Evolutionary conservation across 2,329 filamentous ascomycete genomes (phyloP).

Genomic region (Aspergillus fischeri): DNA sequence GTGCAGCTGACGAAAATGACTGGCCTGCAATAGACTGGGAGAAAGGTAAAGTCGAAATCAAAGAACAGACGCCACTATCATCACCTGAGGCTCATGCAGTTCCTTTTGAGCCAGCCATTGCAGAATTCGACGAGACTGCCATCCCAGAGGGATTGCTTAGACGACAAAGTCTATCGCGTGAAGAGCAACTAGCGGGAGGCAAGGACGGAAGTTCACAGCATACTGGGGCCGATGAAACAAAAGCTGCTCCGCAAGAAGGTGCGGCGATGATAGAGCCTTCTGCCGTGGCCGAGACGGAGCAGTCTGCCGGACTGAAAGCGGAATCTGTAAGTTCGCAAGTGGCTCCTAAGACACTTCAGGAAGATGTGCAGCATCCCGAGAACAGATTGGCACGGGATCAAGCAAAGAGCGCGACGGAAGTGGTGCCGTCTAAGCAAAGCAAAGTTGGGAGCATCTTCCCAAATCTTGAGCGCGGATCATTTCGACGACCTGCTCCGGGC

Average conservation of each 20-base stretch:
- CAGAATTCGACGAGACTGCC: slow-evolving; percentile 25
- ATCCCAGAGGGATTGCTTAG: slow-evolving; percentile 21
- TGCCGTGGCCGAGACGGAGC: background rate
- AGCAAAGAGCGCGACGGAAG: slow-evolving; percentile 12
- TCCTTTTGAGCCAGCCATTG: slow-evolving; percentile 20
- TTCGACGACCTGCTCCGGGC: slow-evolving; percentile 22
- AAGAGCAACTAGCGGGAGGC: slow-evolving; percentile 1
- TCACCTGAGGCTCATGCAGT: slow-evolving; percentile 20
- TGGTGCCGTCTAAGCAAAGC: slow-evolving; percentile 17
- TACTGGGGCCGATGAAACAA: background rate
- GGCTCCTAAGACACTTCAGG: background rate
- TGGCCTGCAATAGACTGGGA: slow-evolving; percentile 39
- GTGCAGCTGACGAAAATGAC: slow-evolving; percentile 26
- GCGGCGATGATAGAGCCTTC: background rate
- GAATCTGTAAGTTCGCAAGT: background rate
- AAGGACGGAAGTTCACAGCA: background rate
- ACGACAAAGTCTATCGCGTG: slow-evolving; percentile 8
- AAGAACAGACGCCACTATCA: slow-evolving; percentile 20
- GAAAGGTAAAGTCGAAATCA: slow-evolving; percentile 20
- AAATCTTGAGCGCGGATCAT: slow-evolving; percentile 30
- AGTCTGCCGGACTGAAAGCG: background rate
- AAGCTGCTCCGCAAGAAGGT: slow-evolving; percentile 11
- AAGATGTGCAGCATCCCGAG: slow-evolving; percentile 8
- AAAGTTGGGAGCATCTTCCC: slow-evolving; percentile 35
- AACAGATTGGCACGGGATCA: slow-evolving; percentile 5